Conservation (phyloP, 2,329 filamentous ascomycete genomes). For the Exophiala aquamarina region DNA sequence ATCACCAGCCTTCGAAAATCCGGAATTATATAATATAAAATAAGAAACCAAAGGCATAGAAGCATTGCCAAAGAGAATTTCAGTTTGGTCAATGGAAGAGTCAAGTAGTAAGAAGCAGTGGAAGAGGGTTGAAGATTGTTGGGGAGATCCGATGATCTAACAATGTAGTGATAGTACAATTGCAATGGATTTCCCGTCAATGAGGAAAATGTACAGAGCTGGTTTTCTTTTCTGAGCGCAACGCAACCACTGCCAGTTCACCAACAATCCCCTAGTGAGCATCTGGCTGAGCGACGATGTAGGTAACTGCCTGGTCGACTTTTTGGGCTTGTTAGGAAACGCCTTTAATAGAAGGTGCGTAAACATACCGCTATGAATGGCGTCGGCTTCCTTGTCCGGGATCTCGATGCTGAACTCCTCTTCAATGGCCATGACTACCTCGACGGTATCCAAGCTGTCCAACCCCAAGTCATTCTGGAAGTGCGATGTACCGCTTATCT, state of each 20-base stretch:
- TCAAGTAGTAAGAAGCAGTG: too few species aligned
- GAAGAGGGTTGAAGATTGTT: conserved; percentile 14
- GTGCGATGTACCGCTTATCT: conserved; percentile 84
- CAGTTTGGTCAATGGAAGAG: neutral
- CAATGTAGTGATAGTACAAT: conserved; percentile 25
- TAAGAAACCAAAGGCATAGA: neutral
- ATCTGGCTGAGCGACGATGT: conserved; percentile 90
- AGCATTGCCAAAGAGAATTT: neutral
- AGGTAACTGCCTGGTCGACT: conserved; percentile 94
- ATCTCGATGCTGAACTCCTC: conserved; percentile 97
- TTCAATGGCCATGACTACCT: conserved; percentile 99
- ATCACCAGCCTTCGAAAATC: conserved; percentile 25
- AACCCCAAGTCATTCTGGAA: conserved; percentile 97
- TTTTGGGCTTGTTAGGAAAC: conserved; percentile 30
- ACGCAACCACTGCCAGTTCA: conserved; percentile 14
- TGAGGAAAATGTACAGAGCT: conserved; percentile 24
- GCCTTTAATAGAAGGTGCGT: neutral
- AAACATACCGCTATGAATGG: conserved; percentile 84
- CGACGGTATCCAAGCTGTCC: conserved; percentile 96
- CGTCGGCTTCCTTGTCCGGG: conserved; percentile 93
- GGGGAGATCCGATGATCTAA: conserved; percentile 23
- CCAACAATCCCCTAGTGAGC: conserved; percentile 36
- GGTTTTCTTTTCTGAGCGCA: conserved; percentile 16
- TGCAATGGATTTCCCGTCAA: conserved; percentile 16
- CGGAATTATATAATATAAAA: conserved; percentile 15